phyloP scores from a whole-genome alignment of 225 moss, liverwort and hornwort species.

The Bryum argenteum region DNA sequence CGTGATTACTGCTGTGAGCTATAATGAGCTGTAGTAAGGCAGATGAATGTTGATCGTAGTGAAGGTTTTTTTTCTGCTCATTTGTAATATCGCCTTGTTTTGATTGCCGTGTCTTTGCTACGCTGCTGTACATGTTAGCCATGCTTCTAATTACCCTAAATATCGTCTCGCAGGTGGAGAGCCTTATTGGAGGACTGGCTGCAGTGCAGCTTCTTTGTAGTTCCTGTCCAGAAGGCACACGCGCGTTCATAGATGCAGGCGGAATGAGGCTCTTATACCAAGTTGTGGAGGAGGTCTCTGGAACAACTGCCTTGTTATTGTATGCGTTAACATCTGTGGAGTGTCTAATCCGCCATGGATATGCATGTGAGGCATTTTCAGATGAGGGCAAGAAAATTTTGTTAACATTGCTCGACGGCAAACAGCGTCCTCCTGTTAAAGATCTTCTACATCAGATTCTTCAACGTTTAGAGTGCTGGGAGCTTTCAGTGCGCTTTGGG shows the following conservation, averaged over 20 bases:
- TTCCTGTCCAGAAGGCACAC: conserved; percentile 60
- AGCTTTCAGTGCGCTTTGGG: conserved; percentile 49
- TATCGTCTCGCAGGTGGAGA: conserved; percentile 68
- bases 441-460: conserved; percentile 45
- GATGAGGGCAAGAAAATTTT: conserved; percentile 39
- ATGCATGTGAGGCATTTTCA: conserved; percentile 78
- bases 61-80: conserved; percentile 24
- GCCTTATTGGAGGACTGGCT: conserved; percentile 89
- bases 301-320: conserved; percentile 68
- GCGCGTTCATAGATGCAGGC: conserved; percentile 67
- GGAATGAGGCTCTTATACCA: conserved; percentile 73
- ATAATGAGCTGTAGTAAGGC: conserved; percentile 1
- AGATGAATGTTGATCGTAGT: conserved; percentile 12
- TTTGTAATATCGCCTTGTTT: conserved; percentile 7
- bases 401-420: conserved; percentile 41
- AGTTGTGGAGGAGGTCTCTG: conserved; percentile 72
- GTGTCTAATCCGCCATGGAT: conserved; percentile 69
- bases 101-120: conserved; percentile 25
- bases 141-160: conserved; percentile 25
- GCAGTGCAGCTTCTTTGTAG: conserved; percentile 87
- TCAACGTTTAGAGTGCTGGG: conserved; percentile 53
- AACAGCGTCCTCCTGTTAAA: conserved; percentile 54
- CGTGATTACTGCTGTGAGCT: conserved; percentile 27
- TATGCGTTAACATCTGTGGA: conserved; percentile 80
- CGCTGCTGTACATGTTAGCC: conserved; percentile 2